These are phyloP conservation scores for Caulochytrium protostelioides DNA, from an alignment of 371 early-diverging fungal species.

Conservation along the genomic window DNA sequence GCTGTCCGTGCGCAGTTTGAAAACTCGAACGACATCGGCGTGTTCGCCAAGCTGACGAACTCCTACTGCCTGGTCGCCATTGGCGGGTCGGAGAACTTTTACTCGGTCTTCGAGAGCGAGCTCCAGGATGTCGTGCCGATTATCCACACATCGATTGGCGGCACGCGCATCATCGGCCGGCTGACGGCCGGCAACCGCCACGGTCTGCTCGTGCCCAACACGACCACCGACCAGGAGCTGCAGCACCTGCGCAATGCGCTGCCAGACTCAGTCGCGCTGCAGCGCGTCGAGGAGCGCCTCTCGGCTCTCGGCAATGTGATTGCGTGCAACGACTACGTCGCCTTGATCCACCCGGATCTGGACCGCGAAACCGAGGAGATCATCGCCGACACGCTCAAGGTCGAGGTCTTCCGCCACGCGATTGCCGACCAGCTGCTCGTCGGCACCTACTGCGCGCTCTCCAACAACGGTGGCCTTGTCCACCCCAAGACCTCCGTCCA, in stretches of 20 bases:
- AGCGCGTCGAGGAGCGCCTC: constrained; percentile 93
- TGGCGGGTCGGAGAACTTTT: constrained; percentile 95
- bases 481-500: constrained; percentile 92
- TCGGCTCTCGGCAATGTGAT: constrained; percentile 99
- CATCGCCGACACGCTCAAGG: constrained; percentile 91
- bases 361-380: constrained; percentile 97
- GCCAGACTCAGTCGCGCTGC: constrained; percentile 86
- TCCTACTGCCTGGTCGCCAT: constrained; percentile 95
- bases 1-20: background rate
- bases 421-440: constrained; percentile 96
- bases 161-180: constrained; percentile 93
- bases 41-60: constrained; percentile 95
- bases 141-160: constrained; percentile 94
- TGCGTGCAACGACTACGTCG: constrained; percentile 98
- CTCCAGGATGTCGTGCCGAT: constrained; percentile 93
- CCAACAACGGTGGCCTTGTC: constrained; percentile 96
- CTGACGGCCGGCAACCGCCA: constrained; percentile 87
- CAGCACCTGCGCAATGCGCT: constrained; percentile 95
- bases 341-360: constrained; percentile 97
- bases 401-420: constrained; percentile 98
- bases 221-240: constrained; percentile 98
- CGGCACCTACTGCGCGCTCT: constrained; percentile 90
- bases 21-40: constrained; percentile 77
- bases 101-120: constrained; percentile 90
- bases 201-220: constrained; percentile 89